Base-by-base conservation (phyloP, 345 rosid species). In the Brassica rapa region DNA sequence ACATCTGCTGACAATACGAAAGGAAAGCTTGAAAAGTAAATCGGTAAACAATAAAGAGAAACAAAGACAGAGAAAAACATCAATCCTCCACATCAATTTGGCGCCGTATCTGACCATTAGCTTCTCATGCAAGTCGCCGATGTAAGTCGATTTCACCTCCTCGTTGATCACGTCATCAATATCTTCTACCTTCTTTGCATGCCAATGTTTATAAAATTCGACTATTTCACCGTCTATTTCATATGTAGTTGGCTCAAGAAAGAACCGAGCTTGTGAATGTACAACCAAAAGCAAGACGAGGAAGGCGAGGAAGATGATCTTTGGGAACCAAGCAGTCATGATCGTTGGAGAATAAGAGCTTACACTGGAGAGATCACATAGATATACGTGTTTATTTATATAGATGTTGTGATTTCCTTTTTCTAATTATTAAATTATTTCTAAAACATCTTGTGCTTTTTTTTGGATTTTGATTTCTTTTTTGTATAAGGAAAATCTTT, bases 51-150 rank as follows among this genome's bases (percentile, higher is more conserved):
- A 51, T 1, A 65, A 19, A 53, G 71, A 65, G n/a, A 53, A 51
- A 74, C 53, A n/a, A 23, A 19, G 4, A 51, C 41, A 5, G 4
- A 65, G 24, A 24, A 65, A 8, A 6, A 74, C 10, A 65, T 65
- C 55, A 24, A 66, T 55, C 57, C 41, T 53, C 78, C 65, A 65
- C 10, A 55, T 14, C 78, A 51, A 53, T 4, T 32, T 14, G 46
- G 21, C 23, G 62, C 53, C 37, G 5, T 64, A 74, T 64, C 5
- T 33, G 35, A 51, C 14, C n/a, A 51, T 33, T 32, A 33, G 53
- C 37, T 12, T 51, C 5, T 33, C 46, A 53, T 51, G 62, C 63
- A 62, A 46, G 61, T 73, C 43, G 55, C 4, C 4, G 23, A 51
- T 4, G 51, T 51, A 64, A 11, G 70, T 25, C 0, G 53, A 64